These are phyloP conservation scores for Xylogone sp. DNA, from an alignment of 2,329 filamentous ascomycete genomes.

Conservation along the genomic window DNA sequence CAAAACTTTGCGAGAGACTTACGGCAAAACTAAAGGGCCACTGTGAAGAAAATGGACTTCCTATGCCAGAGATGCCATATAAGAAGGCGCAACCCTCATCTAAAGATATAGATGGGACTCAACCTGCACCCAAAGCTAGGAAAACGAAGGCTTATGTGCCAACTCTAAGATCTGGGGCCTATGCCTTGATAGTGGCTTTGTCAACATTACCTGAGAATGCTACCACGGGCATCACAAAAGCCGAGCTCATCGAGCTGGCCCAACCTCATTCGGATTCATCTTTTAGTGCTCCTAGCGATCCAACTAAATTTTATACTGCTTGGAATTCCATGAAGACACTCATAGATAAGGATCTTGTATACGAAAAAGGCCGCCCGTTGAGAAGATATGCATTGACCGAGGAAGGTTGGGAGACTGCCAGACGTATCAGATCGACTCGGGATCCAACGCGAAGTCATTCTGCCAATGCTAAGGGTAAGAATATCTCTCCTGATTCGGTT, in stretches of 20 bases:
- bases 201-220: conserved; percentile 53
- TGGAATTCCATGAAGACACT: conserved; percentile 83
- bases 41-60: conserved; percentile 63
- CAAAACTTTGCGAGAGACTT: conserved; percentile 66
- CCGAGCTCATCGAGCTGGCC: conserved; percentile 63
- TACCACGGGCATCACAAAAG: conserved; percentile 59
- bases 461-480: neutral
- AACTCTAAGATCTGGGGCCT: conserved; percentile 66
- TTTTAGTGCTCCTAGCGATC: conserved; percentile 63
- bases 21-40: conserved; percentile 57
- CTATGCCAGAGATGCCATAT: conserved; percentile 59
- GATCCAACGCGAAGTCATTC: conserved; percentile 14
- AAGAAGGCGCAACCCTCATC: conserved; percentile 32
- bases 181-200: conserved; percentile 67
- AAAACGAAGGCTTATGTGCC: conserved; percentile 69
- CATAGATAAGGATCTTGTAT: conserved; percentile 68
- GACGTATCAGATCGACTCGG: conserved; percentile 52
- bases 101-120: conserved; percentile 4
- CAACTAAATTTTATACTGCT: conserved; percentile 71
- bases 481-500: neutral
- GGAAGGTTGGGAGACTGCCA: conserved; percentile 73
- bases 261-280: conserved; percentile 72
- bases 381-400: conserved; percentile 70
- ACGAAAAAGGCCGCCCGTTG: conserved; percentile 64
- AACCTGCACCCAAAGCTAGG: conserved; percentile 49